Base-by-base conservation (phyloP, 345 rosid species). In the Cardamine chenopodiifolia region DNA sequence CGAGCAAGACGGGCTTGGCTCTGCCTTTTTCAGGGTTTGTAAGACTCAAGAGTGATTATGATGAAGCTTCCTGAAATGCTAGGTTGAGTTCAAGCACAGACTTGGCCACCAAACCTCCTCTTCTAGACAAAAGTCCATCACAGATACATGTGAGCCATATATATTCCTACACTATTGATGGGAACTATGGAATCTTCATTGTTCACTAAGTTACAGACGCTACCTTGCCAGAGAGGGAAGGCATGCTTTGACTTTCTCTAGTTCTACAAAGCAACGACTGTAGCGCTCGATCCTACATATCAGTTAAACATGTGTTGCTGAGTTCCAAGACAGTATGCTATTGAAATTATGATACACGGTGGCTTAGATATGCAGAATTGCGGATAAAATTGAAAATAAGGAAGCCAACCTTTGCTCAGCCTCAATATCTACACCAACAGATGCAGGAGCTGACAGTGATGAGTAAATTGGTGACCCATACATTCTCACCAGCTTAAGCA, bases 351-450 rank as follows among this genome's bases (percentile, higher is more conserved):
- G 63, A 55, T 45, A 59, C 45, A 20, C 3, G 25, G 17, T 53
- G 9, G 56, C 58, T 53, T 53, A 57, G 17, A 37, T 32, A 34
- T 1, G 61, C 47, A 31, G 34, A 31, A 31, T 31, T 31, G 34
- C 34, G 52, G 1, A 52, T 14, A 23, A 25, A 35, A 4, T 26
- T 54, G 17, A 4, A 25, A 54, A 11, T 2, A 54, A 25, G 14
- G 2, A 54, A 25, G 9, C 82, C 13, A 57, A 90, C 99, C 99
- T 96, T 81, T 87, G 92, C 75, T 96, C 98, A 28, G 97, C 98
- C 84, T 96, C 99, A 54, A 96, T 89, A 79, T 96, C 98, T 63
- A 96, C 91, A 56, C 99, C 99, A 73, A 92, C 94, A 39, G 97
- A 80, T 59, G 89, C 66, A 34, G 96, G 83, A 74, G 98, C 92